These are phyloP conservation scores for Artemisia argyi DNA, from an alignment of 129 eudicot species.

Conservation along the genomic window DNA sequence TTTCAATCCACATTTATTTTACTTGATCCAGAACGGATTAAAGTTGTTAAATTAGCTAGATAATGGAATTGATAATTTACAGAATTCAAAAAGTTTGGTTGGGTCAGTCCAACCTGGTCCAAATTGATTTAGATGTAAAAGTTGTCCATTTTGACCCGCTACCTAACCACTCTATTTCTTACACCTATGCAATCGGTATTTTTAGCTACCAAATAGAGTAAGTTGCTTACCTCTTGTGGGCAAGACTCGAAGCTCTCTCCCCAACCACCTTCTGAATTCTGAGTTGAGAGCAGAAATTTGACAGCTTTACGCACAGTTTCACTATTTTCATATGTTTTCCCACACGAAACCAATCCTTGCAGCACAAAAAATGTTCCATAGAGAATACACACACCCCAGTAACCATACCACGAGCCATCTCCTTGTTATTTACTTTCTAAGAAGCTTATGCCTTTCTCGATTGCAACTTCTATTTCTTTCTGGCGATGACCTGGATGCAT, in stretches of 20 bases:
- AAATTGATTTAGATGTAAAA: no score
- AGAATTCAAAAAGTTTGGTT: no score
- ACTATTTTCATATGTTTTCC: slow-evolving; percentile 50
- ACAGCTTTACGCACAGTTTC: slow-evolving; percentile 50
- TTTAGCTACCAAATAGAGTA: neutral
- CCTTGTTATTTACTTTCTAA: slow-evolving; percentile 25
- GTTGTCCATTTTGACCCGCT: no score
- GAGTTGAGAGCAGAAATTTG: slow-evolving; percentile 41
- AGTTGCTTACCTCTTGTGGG: slow-evolving; percentile 24
- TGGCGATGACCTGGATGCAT: slow-evolving; percentile 29
- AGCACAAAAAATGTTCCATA: slow-evolving; percentile 50
- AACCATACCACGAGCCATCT: slow-evolving; percentile 48
- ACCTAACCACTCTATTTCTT: no score
- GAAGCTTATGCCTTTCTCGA: slow-evolving; percentile 29
- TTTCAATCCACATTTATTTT: no score
- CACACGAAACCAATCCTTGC: slow-evolving; percentile 40
- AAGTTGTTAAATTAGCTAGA: no score
- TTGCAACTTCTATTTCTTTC: slow-evolving; percentile 33
- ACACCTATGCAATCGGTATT: no score
- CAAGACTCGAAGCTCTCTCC: slow-evolving; percentile 39
- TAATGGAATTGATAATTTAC: no score
- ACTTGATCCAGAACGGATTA: no score
- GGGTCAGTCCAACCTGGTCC: no score
- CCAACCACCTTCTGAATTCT: slow-evolving; percentile 48
- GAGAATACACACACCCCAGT: slow-evolving; percentile 61